These are phyloP conservation scores for Phytophthora citricola DNA, from an alignment of 352 stramenopile genomes.

Conservation along the genomic window DNA sequence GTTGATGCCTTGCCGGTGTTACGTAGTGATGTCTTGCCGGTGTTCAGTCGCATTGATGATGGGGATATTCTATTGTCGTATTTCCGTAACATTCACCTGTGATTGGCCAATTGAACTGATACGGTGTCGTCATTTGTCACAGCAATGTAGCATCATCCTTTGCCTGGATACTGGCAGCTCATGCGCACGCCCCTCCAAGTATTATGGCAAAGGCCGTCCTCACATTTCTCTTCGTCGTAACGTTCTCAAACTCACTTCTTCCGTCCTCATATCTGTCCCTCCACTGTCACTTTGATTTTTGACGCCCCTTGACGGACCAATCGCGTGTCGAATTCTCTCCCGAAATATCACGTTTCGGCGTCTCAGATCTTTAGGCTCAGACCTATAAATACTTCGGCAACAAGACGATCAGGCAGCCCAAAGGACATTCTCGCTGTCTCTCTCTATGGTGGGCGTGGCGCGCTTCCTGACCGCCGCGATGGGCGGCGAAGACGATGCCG, in stretches of 20 bases:
- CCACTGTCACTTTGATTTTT: conserved; percentile 28
- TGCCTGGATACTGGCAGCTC: conserved; percentile 17
- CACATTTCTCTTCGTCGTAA: too few species aligned
- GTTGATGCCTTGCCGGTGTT: too few species aligned
- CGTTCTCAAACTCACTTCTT: too few species aligned
- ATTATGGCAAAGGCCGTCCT: background rate
- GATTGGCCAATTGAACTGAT: conserved; percentile 24
- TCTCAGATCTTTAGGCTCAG: conserved; percentile 31
- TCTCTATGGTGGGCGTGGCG: conserved; percentile 28
- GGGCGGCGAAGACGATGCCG: conserved; percentile 28
- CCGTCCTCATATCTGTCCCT: background rate
- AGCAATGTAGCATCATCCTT: conserved; percentile 12
- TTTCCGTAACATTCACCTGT: background rate
- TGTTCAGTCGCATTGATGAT: conserved; percentile 18
- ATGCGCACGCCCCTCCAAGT: conserved; percentile 1
- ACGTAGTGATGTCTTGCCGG: background rate
- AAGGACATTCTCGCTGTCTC: conserved; percentile 9
- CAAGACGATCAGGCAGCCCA: conserved; percentile 6
- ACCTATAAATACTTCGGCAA: conserved; percentile 28
- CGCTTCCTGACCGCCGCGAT: conserved; percentile 33
- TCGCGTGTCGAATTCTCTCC: conserved; percentile 17
- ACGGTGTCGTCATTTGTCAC: conserved; percentile 20
- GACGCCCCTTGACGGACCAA: conserved; percentile 24
- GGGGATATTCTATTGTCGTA: background rate
- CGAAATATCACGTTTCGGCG: conserved; percentile 22